phyloP scores from a whole-genome alignment of 371 early-diverging fungal genomes.

The Apophysomyces trapeziformis region DNA sequence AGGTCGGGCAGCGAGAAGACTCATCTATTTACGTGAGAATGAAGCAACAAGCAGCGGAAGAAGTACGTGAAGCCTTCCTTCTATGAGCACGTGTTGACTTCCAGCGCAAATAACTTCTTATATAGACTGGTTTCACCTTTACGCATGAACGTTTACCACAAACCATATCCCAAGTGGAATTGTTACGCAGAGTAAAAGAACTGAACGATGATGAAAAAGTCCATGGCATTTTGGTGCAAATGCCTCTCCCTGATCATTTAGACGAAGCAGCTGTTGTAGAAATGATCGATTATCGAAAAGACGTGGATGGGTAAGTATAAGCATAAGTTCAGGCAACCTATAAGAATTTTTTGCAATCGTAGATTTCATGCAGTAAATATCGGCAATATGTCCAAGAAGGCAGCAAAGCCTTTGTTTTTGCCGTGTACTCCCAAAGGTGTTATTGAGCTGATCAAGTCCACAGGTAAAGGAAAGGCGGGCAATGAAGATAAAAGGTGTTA shows the following conservation, averaged over 20 bases:
- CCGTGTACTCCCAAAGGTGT: constrained; percentile 96
- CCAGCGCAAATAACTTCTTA: constrained; percentile 2
- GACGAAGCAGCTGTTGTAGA: constrained; percentile 80
- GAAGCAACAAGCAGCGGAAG: constrained; percentile 86
- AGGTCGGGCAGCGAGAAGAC: constrained; percentile 90
- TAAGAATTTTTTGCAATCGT: background rate
- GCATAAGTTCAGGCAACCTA: background rate
- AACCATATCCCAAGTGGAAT: constrained; percentile 45
- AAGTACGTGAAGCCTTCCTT: constrained; percentile 53
- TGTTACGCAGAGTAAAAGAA: constrained; percentile 59
- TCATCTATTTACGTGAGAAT: constrained; percentile 87
- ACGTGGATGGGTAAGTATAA: constrained; percentile 89
- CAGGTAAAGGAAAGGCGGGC: constrained; percentile 23
- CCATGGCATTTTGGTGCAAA: constrained; percentile 94
- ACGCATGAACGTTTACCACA: constrained; percentile 57
- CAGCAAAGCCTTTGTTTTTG: constrained; percentile 76
- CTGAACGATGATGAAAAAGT: constrained; percentile 79
- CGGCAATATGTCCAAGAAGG: constrained; percentile 85
- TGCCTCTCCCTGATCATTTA: constrained; percentile 91
- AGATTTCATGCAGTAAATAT: constrained; percentile 93
- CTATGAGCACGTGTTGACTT: background rate
- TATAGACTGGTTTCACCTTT: constrained; percentile 64
- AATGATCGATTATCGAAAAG: constrained; percentile 84
- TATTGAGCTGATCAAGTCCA: constrained; percentile 78
- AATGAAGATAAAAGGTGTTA: no score